Conservation (phyloP, 768 basidiomycete genomes). For the Sutorius australiensis region DNA sequence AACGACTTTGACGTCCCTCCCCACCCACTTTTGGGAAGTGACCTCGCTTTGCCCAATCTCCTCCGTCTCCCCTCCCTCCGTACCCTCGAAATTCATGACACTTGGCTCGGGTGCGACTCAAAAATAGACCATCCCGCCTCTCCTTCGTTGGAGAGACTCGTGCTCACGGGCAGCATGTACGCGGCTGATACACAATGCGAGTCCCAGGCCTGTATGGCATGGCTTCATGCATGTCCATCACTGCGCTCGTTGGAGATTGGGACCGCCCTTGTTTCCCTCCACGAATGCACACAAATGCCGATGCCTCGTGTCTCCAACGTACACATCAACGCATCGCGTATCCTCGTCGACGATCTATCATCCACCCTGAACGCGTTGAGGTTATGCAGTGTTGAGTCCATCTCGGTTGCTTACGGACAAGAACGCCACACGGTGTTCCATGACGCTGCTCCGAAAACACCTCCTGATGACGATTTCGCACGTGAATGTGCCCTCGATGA, state of each 20-base stretch:
- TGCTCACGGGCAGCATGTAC: slow-evolving; percentile 33
- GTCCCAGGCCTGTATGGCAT: slow-evolving; percentile 21
- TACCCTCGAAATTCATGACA: slow-evolving; percentile 62
- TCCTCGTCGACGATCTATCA: slow-evolving; percentile 19
- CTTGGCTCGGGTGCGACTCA: slow-evolving; percentile 53
- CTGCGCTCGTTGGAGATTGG: slow-evolving; percentile 22
- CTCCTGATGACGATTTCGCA: slow-evolving; percentile 21
- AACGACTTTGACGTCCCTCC: slow-evolving; percentile 60
- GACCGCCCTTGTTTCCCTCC: slow-evolving; percentile 19
- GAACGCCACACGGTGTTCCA: slow-evolving; percentile 1
- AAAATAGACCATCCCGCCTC: slow-evolving; percentile 8
- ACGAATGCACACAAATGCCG: background rate
- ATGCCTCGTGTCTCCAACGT: slow-evolving; percentile 17
- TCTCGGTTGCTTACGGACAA: slow-evolving; percentile 22
- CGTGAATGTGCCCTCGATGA: slow-evolving; percentile 32
- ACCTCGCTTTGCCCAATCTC: slow-evolving; percentile 62
- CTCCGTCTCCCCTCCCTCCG: slow-evolving; percentile 59
- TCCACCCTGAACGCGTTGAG: slow-evolving; percentile 19
- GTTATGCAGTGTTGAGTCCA: slow-evolving; percentile 16
- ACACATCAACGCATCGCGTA: slow-evolving; percentile 27
- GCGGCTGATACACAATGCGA: slow-evolving; percentile 13
- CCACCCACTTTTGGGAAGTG: slow-evolving; percentile 50
- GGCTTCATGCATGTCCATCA: slow-evolving; percentile 24
- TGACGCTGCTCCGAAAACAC: background rate
- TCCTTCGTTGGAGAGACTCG: slow-evolving; percentile 16